Evolutionary conservation across 2,329 filamentous ascomycete genomes (phyloP).

Genomic region (Huntiella savannae): DNA sequence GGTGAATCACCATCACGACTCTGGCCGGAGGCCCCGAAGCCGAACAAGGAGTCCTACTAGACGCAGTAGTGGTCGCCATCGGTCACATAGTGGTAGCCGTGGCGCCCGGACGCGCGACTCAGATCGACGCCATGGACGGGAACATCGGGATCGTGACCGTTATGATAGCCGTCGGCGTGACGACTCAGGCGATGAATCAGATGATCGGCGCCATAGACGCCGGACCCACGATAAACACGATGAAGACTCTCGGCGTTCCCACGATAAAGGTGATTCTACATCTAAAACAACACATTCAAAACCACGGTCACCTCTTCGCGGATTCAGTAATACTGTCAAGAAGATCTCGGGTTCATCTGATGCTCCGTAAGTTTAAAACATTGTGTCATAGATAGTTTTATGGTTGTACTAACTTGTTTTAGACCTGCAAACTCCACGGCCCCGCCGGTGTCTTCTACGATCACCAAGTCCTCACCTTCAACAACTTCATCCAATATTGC

Average conservation of each 20-base stretch:
- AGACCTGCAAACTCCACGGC: neutral
- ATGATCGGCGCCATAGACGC: conserved; percentile 11
- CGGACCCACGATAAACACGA: neutral
- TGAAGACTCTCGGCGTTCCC: conserved; percentile 6
- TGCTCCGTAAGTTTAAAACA: neutral
- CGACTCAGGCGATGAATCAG: conserved; percentile 13
- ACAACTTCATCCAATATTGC: neutral
- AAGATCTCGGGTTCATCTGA: neutral
- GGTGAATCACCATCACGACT: neutral
- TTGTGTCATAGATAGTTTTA: neutral
- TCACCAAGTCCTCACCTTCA: neutral
- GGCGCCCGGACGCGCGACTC: neutral
- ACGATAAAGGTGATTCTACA: neutral
- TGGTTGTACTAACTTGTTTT: neutral
- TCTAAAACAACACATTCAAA: conserved; percentile 14
- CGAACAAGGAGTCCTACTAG: conserved; percentile 5
- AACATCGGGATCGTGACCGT: conserved; percentile 1
- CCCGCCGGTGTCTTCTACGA: neutral
- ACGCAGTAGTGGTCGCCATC: neutral
- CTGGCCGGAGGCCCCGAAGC: conserved; percentile 1
- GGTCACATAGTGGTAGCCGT: conserved; percentile 3
- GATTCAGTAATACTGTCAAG: conserved; percentile 16
- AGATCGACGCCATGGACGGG: neutral
- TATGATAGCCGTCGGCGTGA: conserved; percentile 17
- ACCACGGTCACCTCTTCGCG: conserved; percentile 21